These are phyloP conservation scores for Tulasnella sp. DNA, from an alignment of 768 basidiomycete species.

Conservation along the genomic window DNA sequence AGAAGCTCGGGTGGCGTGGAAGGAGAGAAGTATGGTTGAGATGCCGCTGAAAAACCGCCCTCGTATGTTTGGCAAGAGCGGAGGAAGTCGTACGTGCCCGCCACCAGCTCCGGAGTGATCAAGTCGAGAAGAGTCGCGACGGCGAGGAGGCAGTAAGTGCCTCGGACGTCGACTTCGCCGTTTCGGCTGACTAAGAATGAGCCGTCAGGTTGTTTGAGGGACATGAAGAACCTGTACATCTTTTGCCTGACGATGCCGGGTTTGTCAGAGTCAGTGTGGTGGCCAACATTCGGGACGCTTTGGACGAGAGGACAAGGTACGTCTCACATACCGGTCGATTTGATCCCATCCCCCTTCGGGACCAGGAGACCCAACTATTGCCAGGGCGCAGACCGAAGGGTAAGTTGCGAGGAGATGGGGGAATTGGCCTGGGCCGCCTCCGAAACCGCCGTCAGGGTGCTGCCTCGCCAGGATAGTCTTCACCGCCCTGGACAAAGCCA, in stretches of 20 bases:
- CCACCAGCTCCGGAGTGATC: slow-evolving; percentile 83
- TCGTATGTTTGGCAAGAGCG: slow-evolving; percentile 91
- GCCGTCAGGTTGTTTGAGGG: slow-evolving; percentile 89
- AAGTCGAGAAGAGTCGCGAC: slow-evolving; percentile 82
- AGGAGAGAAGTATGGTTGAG: slow-evolving; percentile 64
- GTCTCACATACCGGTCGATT: slow-evolving; percentile 68
- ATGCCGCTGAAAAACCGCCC: slow-evolving; percentile 86
- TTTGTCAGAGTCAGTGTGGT: not conserved
- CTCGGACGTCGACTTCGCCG: slow-evolving; percentile 96
- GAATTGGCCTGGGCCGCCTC: slow-evolving; percentile 86
- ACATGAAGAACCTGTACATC: slow-evolving; percentile 88
- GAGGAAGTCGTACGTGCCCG: slow-evolving; percentile 75
- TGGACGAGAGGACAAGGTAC: not conserved
- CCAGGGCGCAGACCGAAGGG: slow-evolving; percentile 80
- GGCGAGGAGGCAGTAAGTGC: slow-evolving; percentile 88
- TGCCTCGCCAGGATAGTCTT: slow-evolving; percentile 81
- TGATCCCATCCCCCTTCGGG: slow-evolving; percentile 81
- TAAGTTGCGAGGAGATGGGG: slow-evolving; percentile 91
- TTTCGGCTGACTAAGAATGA: slow-evolving; percentile 87
- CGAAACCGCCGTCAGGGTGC: slow-evolving; percentile 87
- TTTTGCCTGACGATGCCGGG: slow-evolving; percentile 55
- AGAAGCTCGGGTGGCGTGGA: slow-evolving; percentile 13
- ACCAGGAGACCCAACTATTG: slow-evolving; percentile 76
- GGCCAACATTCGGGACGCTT: not conserved
- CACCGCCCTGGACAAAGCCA: slow-evolving; percentile 58